Conservation (phyloP, 371 early-diverging fungal species). For the Actinomortierella ambigua region DNA sequence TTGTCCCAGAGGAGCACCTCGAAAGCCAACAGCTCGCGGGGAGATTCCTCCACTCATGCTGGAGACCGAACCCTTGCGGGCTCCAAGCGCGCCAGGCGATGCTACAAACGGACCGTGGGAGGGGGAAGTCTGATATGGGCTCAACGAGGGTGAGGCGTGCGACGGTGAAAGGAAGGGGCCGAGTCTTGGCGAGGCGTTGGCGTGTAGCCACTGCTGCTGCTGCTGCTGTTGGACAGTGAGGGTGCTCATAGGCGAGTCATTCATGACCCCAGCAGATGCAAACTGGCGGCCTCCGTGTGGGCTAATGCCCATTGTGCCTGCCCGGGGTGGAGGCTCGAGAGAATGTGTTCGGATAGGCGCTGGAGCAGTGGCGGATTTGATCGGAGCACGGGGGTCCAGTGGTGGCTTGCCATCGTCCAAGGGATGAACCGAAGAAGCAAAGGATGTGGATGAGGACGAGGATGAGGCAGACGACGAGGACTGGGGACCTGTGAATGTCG, state of each 20-base stretch:
- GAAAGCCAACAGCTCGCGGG: constrained; percentile 22
- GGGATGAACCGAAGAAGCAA: not conserved
- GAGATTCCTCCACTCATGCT: constrained; percentile 19
- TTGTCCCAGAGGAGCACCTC: constrained; percentile 44
- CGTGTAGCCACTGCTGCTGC: constrained; percentile 16
- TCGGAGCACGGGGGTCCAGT: too few relatives aligned
- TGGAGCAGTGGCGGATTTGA: too few relatives aligned
- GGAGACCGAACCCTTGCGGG: constrained; percentile 35
- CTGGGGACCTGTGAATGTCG: too few relatives aligned
- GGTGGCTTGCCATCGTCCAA: too few relatives aligned
- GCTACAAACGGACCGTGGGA: constrained; percentile 1
- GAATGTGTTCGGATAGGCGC: too few relatives aligned
- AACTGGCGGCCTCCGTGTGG: too few relatives aligned
- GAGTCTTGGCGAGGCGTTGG: constrained; percentile 19
- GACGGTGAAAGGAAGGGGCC: constrained; percentile 36
- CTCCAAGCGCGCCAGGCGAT: not conserved
- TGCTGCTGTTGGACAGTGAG: constrained; percentile 12
- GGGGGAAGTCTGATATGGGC: constrained; percentile 12
- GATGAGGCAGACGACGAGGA: constrained; percentile 9
- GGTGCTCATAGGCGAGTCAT: constrained; percentile 6
- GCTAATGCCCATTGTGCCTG: too few relatives aligned
- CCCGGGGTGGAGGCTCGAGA: too few relatives aligned
- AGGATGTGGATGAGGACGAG: not conserved
- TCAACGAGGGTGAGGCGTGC: constrained; percentile 21
- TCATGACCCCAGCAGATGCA: too few relatives aligned